Conservation (phyloP, 176 grass and related monocot genomes). For the Avena sativa region DNA sequence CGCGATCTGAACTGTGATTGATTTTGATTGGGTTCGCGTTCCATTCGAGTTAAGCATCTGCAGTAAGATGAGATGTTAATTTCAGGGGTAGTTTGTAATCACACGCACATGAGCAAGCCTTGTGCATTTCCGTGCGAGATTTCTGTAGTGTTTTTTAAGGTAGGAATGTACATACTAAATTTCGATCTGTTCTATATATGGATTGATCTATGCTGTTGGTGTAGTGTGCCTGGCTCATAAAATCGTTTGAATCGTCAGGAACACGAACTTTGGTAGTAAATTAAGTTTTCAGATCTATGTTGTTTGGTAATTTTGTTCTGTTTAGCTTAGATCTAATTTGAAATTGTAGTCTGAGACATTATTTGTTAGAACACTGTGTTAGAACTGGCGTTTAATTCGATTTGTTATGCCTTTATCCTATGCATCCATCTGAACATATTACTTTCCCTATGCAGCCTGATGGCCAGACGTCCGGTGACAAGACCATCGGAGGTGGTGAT, state of each 20-base stretch:
- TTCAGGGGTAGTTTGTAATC: background rate
- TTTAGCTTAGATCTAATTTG: background rate
- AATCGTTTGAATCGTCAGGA: background rate
- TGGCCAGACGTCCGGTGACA: slow-evolving; percentile 77
- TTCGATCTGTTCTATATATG: background rate
- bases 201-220: background rate
- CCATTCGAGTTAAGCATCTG: background rate
- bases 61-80: background rate
- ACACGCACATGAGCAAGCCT: background rate
- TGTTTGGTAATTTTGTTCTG: background rate
- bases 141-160: background rate
- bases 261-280: background rate
- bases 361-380: too few relatives aligned
- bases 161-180: background rate
- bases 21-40: too few relatives aligned
- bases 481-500: slow-evolving; percentile 62
- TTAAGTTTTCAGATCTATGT: background rate
- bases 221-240: too few relatives aligned
- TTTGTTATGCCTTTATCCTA: rapidly evolving
- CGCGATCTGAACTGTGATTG: background rate
- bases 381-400: rapidly evolving
- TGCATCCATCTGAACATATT: background rate
- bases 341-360: background rate
- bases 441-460: slow-evolving; percentile 56
- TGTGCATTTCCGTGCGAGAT: background rate